A percentile compares a stretch with the other conserved stretches of the same genome.
Conservation (phyloP, 306 rosid genomes). For the Quercus aquifolioides region DNA sequence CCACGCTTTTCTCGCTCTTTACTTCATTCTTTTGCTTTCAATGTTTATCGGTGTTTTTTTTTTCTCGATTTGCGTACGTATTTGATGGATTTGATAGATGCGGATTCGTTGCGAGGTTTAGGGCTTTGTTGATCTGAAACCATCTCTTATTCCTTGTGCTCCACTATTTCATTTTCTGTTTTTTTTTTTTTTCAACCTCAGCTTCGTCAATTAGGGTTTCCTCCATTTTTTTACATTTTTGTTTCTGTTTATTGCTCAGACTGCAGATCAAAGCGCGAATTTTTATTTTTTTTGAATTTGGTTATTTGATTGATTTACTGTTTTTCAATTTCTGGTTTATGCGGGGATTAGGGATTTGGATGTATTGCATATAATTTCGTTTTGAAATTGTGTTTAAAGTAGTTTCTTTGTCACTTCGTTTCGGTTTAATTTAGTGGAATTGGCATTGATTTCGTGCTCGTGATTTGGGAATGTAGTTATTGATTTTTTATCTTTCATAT, state of each 20-base stretch:
- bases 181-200: not conserved
- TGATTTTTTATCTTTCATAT: not conserved
- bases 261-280: conserved; percentile 6
- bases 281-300: not conserved
- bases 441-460: not conserved
- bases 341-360: too few relatives aligned
- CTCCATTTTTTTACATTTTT: not conserved
- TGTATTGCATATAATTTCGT: too few relatives aligned
- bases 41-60: not conserved
- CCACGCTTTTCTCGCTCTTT: not conserved
- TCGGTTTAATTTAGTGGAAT: not conserved
- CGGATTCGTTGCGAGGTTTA: conserved; percentile 2
- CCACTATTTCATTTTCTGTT: conserved; percentile 7
- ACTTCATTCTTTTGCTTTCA: not conserved
- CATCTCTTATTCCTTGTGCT: not conserved
- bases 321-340: not conserved
- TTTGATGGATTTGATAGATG: conserved; percentile 17
- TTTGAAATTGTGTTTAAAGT: not conserved
- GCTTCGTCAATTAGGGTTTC: conserved; percentile 15
- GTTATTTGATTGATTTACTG: not conserved
- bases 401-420: not conserved
- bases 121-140: conserved; percentile 27
- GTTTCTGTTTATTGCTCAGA: not conserved
- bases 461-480: not conserved
- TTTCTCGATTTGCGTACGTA: not conserved